Conservation (phyloP, 345 rosid species). For the Aethionema arabicum region DNA sequence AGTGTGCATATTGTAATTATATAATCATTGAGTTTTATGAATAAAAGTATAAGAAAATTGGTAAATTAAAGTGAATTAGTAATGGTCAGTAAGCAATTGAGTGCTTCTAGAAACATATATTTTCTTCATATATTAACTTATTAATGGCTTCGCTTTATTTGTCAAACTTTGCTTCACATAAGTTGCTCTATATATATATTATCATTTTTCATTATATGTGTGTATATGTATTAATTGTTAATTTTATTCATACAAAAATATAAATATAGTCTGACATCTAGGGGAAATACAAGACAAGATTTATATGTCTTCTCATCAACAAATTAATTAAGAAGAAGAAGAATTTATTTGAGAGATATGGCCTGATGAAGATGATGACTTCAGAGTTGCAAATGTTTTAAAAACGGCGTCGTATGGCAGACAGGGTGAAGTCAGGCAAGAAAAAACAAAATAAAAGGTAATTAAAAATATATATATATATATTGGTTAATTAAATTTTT, state of each 20-base stretch:
- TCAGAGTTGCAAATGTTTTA: constrained; percentile 28
- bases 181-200: constrained; percentile 9
- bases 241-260: no score
- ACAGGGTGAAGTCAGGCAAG: constrained; percentile 43
- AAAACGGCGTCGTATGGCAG: constrained; percentile 35
- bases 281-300: constrained; percentile 16
- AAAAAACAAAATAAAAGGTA: constrained; percentile 22
- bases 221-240: no score
- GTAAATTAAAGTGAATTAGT: not conserved
- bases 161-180: constrained; percentile 23
- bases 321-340: constrained; percentile 25
- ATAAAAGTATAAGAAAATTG: not conserved
- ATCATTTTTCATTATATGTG: no score
- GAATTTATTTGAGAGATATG: constrained; percentile 28
- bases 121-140: constrained; percentile 23
- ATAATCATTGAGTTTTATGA: constrained; percentile 38
- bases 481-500: not conserved
- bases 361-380: constrained; percentile 34
- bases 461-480: not conserved
- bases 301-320: constrained; percentile 22
- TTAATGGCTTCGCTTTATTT: constrained; percentile 14
- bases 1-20: constrained; percentile 34
- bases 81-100: constrained; percentile 28
- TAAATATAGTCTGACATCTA: no score
- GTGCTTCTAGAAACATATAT: constrained; percentile 39